A percentile compares a stretch with the other conserved stretches of the same genome.
These are phyloP conservation scores for Nakataea oryzae DNA, from an alignment of 2,329 filamentous ascomycete species.

Conservation along the genomic window DNA sequence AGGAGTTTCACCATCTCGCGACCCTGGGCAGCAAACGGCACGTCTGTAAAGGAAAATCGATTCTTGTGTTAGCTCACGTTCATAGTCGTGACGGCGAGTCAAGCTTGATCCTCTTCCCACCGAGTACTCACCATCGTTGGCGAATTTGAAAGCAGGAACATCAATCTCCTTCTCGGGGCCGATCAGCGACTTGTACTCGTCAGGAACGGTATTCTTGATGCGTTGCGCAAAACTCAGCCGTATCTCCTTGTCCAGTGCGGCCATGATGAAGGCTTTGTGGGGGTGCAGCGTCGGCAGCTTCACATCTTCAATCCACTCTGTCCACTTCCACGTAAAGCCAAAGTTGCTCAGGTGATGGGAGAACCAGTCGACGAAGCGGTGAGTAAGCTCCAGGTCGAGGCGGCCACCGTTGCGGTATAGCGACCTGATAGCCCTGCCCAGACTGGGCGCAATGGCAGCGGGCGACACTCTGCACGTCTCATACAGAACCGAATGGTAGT, in stretches of 20 bases:
- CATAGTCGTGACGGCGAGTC: not conserved
- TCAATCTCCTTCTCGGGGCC: slow-evolving; percentile 86
- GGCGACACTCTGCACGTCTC: slow-evolving; percentile 94
- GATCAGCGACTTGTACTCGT: slow-evolving; percentile 75
- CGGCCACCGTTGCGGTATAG: slow-evolving; percentile 73
- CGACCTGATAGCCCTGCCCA: slow-evolving; percentile 86
- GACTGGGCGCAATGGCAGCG: slow-evolving; percentile 86
- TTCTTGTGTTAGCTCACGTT: not conserved
- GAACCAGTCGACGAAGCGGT: slow-evolving; percentile 95
- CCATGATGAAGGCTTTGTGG: slow-evolving; percentile 85
- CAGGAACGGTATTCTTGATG: slow-evolving; percentile 86
- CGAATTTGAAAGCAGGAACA: slow-evolving; percentile 90
- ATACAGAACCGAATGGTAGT: slow-evolving; percentile 90
- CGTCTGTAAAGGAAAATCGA: slow-evolving; percentile 39
- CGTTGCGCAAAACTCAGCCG: slow-evolving; percentile 91
- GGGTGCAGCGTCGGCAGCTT: slow-evolving; percentile 68
- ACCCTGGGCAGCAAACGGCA: slow-evolving; percentile 77
- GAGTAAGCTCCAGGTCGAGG: slow-evolving; percentile 77
- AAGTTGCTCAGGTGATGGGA: slow-evolving; percentile 97
- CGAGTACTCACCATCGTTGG: slow-evolving; percentile 51
- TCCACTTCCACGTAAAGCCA: slow-evolving; percentile 99
- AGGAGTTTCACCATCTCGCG: slow-evolving; percentile 70
- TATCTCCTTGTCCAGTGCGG: slow-evolving; percentile 91
- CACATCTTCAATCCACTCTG: slow-evolving; percentile 88
- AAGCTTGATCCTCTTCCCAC: not conserved